Evolutionary conservation across 345 rosid species (phyloP).

Genomic region (sweet orange (Citrus sinensis)): DNA sequence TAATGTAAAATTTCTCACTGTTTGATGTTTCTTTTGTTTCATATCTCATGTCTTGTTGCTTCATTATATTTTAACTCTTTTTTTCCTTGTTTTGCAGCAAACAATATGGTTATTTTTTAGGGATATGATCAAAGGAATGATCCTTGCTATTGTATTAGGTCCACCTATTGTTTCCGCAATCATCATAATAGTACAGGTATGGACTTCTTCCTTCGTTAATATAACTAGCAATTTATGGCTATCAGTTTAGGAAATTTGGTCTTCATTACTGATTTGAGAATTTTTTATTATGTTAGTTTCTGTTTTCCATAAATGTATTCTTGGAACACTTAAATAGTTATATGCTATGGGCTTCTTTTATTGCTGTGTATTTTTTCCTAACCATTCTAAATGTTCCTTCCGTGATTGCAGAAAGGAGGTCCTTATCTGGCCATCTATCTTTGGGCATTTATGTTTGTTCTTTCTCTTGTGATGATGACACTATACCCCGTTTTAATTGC

Average conservation of each 20-base stretch:
- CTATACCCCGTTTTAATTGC: conserved; percentile 87
- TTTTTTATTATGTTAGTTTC: neutral
- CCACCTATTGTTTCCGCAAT: conserved; percentile 92
- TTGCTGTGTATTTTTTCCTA: neutral
- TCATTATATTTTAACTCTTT: conserved; percentile 12
- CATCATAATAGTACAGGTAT: conserved; percentile 82
- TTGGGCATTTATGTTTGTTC: conserved; percentile 95
- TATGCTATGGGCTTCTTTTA: neutral
- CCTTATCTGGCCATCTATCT: conserved; percentile 97
- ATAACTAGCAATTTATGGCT: neutral
- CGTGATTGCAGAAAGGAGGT: conserved; percentile 86
- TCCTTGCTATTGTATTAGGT: conserved; percentile 69
- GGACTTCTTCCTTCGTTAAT: conserved; percentile 9
- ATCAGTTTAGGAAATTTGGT: neutral
- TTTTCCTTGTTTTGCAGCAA: conserved; percentile 60
- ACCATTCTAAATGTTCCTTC: conserved; percentile 13
- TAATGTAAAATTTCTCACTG: neutral
- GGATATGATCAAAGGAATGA: conserved; percentile 79
- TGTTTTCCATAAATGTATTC: neutral
- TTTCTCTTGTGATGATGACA: conserved; percentile 97
- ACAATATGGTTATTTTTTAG: conserved; percentile 89
- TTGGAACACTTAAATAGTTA: neutral
- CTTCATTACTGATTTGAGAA: neutral
- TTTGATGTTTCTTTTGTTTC: neutral
- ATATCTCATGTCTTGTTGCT: neutral